Evolutionary conservation across 2,329 filamentous ascomycete species (phyloP), one percentile per base, ranked within the genome.

Genomic region (Cladosporium halotolerans): DNA sequence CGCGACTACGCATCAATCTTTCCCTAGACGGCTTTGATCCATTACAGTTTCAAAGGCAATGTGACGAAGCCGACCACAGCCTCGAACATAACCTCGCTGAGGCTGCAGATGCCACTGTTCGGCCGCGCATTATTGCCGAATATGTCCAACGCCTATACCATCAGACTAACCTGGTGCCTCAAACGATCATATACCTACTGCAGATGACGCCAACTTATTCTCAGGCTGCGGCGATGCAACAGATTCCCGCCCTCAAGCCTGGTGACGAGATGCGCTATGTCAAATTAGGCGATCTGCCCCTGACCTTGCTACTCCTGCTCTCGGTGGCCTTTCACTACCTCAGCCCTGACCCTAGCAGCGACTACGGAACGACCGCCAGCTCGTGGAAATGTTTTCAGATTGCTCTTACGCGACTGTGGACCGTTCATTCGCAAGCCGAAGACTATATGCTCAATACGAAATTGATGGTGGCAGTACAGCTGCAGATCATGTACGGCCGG

Each of bases 161-260:
- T 41, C 51, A 53, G 23, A 53, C 51, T 16, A 53, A 53, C 38
- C 9, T 53, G 43, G 51, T 53, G 8, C 51, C 51, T 4, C 51
- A 53, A 19, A 53, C 51, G 8, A 53, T 53, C 23, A 53, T 45
- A 11, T 53, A 47, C 23, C 45, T 53, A 14, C 38, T 53, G 16
- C 51, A 53, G 45, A 53, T 53, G 51, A 53, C 51, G 28, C 39
- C 43, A 13, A 53, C 51, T 18, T 47, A 53, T 18, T 53, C 51
- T 13, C 31, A 47, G 2, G 43, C 46, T 14, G 42, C 36, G 14
- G 51, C 51, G 8, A 23, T 53, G 33, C 34, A 32, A 13, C 51
- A 53, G 28, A 42, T 47, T 34, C 51, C 51, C 13, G 33, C 38
- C 2, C 48, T 32, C 5, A 46, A 43, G 34, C 31, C 43, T 8